Evolutionary conservation across 768 basidiomycete species (phyloP).

Genomic region (Phanerochaete carnosa): DNA sequence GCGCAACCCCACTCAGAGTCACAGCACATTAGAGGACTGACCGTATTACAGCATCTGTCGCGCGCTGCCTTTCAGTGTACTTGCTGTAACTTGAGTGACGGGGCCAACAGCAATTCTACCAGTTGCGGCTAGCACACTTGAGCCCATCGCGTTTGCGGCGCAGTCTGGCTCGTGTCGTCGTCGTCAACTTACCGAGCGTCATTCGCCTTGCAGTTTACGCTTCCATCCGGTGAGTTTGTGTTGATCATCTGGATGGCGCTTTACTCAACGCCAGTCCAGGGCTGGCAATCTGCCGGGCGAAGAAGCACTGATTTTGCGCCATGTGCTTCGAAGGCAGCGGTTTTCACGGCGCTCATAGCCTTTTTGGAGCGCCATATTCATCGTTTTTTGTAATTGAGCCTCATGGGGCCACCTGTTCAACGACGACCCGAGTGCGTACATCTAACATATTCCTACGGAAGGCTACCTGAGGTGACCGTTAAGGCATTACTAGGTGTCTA

Average conservation of each 20-base stretch:
- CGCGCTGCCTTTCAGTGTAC: no score
- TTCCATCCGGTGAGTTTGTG: conserved; percentile 67
- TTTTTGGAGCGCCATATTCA: no score
- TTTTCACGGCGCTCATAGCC: conserved; percentile 58
- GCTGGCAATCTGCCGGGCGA: conserved; percentile 90
- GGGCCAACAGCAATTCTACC: background rate
- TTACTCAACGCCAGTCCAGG: conserved; percentile 32
- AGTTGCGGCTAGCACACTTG: conserved; percentile 62
- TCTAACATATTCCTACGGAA: background rate
- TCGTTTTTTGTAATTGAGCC: no score
- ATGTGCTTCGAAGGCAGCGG: conserved; percentile 58
- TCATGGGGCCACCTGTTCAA: conserved; percentile 62
- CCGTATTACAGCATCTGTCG: no score
- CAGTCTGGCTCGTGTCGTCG: conserved; percentile 77
- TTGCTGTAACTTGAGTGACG: background rate
- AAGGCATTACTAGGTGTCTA: background rate
- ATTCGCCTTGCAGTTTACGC: conserved; percentile 80
- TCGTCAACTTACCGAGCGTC: conserved; percentile 83
- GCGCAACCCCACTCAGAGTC: no score
- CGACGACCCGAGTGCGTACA: conserved; percentile 38
- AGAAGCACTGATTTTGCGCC: conserved; percentile 69
- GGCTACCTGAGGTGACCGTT: no score
- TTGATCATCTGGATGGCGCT: background rate
- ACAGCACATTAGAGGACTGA: no score
- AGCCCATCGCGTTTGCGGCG: conserved; percentile 78